Base-by-base conservation (phyloP, 768 basidiomycete species). In the Tubosaeta sp. region DNA sequence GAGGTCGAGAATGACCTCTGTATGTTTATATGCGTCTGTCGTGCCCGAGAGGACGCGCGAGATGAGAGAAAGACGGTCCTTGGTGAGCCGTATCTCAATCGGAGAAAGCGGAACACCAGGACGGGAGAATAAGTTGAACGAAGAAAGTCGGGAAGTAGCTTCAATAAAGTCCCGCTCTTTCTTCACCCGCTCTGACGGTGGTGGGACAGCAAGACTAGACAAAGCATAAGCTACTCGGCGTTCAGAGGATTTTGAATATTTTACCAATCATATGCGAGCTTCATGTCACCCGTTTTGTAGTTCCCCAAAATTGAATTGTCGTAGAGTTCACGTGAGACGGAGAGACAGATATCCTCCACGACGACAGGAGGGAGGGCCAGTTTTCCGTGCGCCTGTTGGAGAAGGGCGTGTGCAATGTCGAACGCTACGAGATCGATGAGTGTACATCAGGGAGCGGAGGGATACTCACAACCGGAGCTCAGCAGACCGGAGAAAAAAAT, bases 211-310 rank as follows among this genome's bases (percentile, higher is more conserved):
- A 49, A 98, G 76, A 61, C 95, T 97, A 62, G 50, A 48, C 27
- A 49, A 51, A 25, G 53, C 25, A 39, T 63, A 38, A 60, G 52
- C 22, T 3, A 45, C 25, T 42, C 44, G 42, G 5, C 25, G 12
- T 22, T 31, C 14, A 14, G 22, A 9, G 27, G 0, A 35, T 27
- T 22, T 33, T 11, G 12, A 32, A 33, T 27, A 35, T 62, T 11
- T 55, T 67, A 97, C 95, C 97, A 98, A 52, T 95, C 91, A 68
- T 95, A 95, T 1, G 97, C 97, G 45, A 92, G 75, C 67, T 93
- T 95, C 95, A 99, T 97, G 47, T 95, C 92, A 5, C 95, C 95
- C 34, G 81, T 77, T 59, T 91, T 90, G 65, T 93, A 86, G 62
- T 97, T 99, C 6, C 93, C 97, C 1, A 85, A 88, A 56, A 79